A percentile compares a stretch with the other conserved stretches of the same genome.
These are phyloP conservation scores for Neonectria hederae DNA, from an alignment of 2,329 filamentous ascomycete species.

Conservation along the genomic window DNA sequence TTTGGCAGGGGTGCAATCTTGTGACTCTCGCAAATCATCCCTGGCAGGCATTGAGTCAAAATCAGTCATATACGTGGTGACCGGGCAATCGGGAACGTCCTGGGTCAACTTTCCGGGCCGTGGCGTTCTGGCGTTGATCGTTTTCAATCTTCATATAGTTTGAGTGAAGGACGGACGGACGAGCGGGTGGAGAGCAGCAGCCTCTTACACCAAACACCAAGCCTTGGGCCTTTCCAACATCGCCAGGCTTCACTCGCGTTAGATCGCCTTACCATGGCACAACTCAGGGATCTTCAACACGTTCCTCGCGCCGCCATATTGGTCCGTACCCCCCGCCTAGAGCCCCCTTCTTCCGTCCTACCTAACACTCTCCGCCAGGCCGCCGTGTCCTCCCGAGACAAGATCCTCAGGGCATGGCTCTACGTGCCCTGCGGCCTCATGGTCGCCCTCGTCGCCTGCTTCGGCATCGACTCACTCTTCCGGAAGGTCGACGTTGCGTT, in stretches of 20 bases:
- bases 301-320: slow-evolving; percentile 35
- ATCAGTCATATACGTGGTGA: slow-evolving; percentile 1
- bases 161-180: not conserved
- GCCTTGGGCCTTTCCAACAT: slow-evolving; percentile 8
- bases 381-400: slow-evolving; percentile 27
- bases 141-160: not conserved
- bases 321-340: slow-evolving; percentile 18
- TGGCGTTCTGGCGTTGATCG: not conserved
- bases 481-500: slow-evolving; percentile 61
- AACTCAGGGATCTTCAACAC: slow-evolving; percentile 27
- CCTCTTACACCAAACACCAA: slow-evolving; percentile 19
- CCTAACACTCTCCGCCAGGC: slow-evolving; percentile 30
- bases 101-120: not conserved
- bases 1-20: slow-evolving; percentile 4
- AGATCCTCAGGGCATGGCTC: slow-evolving; percentile 54
- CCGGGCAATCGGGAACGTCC: not conserved
- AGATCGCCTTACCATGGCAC: slow-evolving; percentile 27
- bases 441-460: slow-evolving; percentile 53
- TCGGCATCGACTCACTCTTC: slow-evolving; percentile 56
- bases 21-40: slow-evolving; percentile 3
- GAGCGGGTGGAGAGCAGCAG: slow-evolving; percentile 8
- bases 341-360: not conserved
- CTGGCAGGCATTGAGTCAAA: not conserved
- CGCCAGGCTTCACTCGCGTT: not conserved
- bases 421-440: slow-evolving; percentile 59